A percentile compares a stretch with the other conserved stretches of the same genome.
These are phyloP conservation scores for Liquidambar formosana DNA, from an alignment of 164 flowering plant genomes.

Conservation along the genomic window DNA sequence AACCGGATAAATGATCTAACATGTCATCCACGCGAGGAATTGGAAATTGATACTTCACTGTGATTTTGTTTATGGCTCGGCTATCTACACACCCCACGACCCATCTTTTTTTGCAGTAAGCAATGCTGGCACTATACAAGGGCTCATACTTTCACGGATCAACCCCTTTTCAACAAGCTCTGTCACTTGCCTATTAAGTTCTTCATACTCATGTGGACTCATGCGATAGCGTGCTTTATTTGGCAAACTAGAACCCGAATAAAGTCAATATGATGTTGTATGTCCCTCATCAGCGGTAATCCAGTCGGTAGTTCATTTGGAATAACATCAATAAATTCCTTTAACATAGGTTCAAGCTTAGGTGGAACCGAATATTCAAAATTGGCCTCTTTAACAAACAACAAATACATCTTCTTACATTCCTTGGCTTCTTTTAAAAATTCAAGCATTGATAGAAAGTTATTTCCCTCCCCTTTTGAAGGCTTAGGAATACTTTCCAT, in stretches of 20 bases:
- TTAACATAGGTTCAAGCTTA: neutral
- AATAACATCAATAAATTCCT: neutral
- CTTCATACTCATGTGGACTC: constrained; percentile 1
- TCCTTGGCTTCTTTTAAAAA: too few species aligned
- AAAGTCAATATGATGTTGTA: neutral
- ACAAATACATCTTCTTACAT: neutral
- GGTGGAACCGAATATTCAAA: neutral
- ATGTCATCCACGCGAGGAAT: constrained; percentile 14
- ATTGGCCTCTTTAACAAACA: neutral
- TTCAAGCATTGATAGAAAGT: neutral
- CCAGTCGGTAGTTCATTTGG: neutral
- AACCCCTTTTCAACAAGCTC: neutral
- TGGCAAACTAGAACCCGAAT: neutral
- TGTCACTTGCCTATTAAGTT: neutral
- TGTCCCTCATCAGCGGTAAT: neutral
- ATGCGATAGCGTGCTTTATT: neutral
- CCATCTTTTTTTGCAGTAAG: neutral
- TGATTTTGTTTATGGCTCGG: constrained; percentile 2
- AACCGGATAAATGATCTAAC: constrained; percentile 1
- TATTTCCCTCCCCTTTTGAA: neutral
- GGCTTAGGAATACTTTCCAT: neutral
- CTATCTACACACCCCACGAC: constrained; percentile 4
- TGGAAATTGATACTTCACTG: constrained; percentile 7
- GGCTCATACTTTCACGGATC: neutral
- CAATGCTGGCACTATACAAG: neutral